phyloP scores from a whole-genome alignment of 192 early-diverging fungal species.

The Podila epigama region DNA sequence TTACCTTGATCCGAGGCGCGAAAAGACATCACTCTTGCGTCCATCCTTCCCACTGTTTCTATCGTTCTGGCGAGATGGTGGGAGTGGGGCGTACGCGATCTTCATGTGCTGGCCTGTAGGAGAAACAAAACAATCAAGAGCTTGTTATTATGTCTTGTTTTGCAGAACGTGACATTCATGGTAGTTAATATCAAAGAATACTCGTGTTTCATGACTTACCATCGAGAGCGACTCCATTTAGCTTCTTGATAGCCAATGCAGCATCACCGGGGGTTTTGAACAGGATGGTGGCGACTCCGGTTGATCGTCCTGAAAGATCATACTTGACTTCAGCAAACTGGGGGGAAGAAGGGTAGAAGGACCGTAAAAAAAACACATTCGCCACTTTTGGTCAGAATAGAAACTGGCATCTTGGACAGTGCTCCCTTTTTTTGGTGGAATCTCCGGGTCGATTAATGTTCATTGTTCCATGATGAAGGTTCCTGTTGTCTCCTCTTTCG shows the following conservation, averaged over 20 bases:
- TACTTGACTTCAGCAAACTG: conserved; percentile 53
- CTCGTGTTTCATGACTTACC: conserved; percentile 26
- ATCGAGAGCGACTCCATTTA: conserved; percentile 59
- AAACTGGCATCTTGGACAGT: too few relatives aligned
- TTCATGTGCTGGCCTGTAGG: conserved; percentile 39
- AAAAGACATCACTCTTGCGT: conserved; percentile 39
- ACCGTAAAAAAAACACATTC: neutral
- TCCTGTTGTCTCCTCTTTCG: neutral
- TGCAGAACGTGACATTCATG: too few relatives aligned
- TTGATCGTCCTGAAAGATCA: conserved; percentile 63
- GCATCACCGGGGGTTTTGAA: conserved; percentile 56
- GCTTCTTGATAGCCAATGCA: conserved; percentile 54
- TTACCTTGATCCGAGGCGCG: conserved; percentile 44
- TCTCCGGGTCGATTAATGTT: neutral
- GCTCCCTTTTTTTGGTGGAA: too few relatives aligned
- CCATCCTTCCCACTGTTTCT: conserved; percentile 3
- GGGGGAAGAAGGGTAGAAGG: neutral
- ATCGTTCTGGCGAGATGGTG: conserved; percentile 18
- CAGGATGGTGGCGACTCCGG: conserved; percentile 54
- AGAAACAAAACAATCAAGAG: neutral
- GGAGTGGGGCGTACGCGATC: conserved; percentile 33
- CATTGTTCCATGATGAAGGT: neutral
- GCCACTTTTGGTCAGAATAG: too few relatives aligned
- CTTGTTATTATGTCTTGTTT: too few relatives aligned
- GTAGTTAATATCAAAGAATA: neutral